Percentiles rank a stretch among this genome's conserved stretches.
phyloP scores from a whole-genome alignment of 164 flowering plant species.

The Vitis vinifera region ASM3070453v1 NC_081817.1:4781501-4782000 shows the following conservation, averaged over 20 bases:
- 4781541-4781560: slow-evolving; percentile 82
- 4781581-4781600: slow-evolving; percentile 96
- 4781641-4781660: slow-evolving; percentile 97
- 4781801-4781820: slow-evolving; percentile 77
- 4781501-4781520: slow-evolving; percentile 52
- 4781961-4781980: neutral
- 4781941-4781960: neutral
- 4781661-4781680: slow-evolving; percentile 67
- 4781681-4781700: slow-evolving; percentile 94
- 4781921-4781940: neutral
- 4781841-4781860: slow-evolving; percentile 95
- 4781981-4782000: neutral
- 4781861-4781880: slow-evolving; percentile 93
- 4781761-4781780: neutral
- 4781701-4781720: slow-evolving; percentile 86
- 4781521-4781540: slow-evolving; percentile 97
- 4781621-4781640: slow-evolving; percentile 95
- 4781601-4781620: slow-evolving; percentile 89
- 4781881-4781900: slow-evolving; percentile 82
- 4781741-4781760: neutral
- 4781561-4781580: slow-evolving; percentile 87
- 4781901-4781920: slow-evolving; percentile 89
- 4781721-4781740: slow-evolving; percentile 6
- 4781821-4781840: slow-evolving; percentile 96
- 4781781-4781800: slow-evolving; percentile 1